Base-by-base conservation (phyloP, 176 grass and related monocot genomes). In the Oryza australiensis region DNA sequence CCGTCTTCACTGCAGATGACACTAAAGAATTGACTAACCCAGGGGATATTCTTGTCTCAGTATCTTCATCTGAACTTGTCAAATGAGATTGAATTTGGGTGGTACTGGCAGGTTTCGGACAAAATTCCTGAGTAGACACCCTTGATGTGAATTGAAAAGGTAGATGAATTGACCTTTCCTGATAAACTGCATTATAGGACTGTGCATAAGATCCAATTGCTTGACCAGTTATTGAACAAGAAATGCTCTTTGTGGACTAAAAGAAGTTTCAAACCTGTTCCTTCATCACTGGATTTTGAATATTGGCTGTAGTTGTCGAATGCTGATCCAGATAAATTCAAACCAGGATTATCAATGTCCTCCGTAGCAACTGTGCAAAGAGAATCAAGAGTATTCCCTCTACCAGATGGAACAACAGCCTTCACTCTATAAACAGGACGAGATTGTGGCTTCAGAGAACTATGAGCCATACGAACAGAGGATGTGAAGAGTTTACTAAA, bases 391-490 rank as follows among this genome's bases (percentile, higher is more conserved):
- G 16, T 13, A 68, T 40, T 81, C 22, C 63, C 87, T 30, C 72
- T 74, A 84, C 63, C 55, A 27, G 75, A 80, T 67, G 78, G 83
- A 86, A 33, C 42, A 74, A 48, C 42, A 30, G 69, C 35, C 77
- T 86, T 86, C 37, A 80, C 80, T 67, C 70, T 66, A 68, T 66
- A 59, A 14, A 71, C 65, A 33, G 86, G 62, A 70, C 14, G 64
- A 75, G 83, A 62, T 30, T 80, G 75, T 60, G 75, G 32, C 53
- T 63, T 41, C 24, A 67, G 59, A 86, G 83, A 79, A 65, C 20
- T 79, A 80, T 80, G 78, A 68, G 85, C 77, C 71, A 77, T 90
- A 66, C 51, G 77, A 65, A 68, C 72, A 27, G 86, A 88, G 23
- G 87, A 84, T 64, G 87, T 62, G 41, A 73, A 76, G 40, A 83